phyloP scores from a whole-genome alignment of 495 filamentous ascomycete species.

The Aspergillus bridgeri region DNA sequence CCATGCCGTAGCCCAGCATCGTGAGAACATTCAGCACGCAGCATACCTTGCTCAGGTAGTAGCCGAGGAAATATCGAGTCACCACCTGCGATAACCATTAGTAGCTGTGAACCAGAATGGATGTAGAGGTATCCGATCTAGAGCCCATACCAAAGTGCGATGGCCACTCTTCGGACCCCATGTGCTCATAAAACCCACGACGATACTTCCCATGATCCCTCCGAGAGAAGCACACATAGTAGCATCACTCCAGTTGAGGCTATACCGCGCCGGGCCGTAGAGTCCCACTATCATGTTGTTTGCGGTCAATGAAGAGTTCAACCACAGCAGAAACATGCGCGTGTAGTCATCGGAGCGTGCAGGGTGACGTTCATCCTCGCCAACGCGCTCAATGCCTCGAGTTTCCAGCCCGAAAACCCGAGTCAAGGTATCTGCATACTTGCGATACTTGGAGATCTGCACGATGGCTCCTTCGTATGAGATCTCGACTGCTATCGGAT shows the following conservation, averaged over 20 bases:
- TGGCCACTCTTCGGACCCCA: constrained; percentile 15
- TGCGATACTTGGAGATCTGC: neutral
- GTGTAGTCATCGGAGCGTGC: constrained; percentile 27
- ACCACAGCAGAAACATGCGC: constrained; percentile 43
- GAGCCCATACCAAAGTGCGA: constrained; percentile 14
- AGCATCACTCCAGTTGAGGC: constrained; percentile 7
- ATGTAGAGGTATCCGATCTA: no score
- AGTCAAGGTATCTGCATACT: neutral
- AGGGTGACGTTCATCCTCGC: constrained; percentile 41
- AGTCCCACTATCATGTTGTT: constrained; percentile 16
- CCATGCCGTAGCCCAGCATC: constrained; percentile 62
- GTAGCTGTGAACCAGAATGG: no score
- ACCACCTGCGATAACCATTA: constrained; percentile 59
- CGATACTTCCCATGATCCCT: constrained; percentile 7
- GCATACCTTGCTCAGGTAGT: constrained; percentile 63
- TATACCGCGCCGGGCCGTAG: constrained; percentile 10
- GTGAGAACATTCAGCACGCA: constrained; percentile 64
- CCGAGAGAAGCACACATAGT: constrained; percentile 7
- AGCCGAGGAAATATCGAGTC: constrained; percentile 67
- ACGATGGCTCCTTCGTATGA: neutral
- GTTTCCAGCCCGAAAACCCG: constrained; percentile 46
- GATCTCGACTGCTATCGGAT: neutral
- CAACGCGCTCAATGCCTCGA: constrained; percentile 63
- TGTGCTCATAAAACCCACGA: constrained; percentile 13
- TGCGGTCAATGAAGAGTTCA: constrained; percentile 10